Percentiles rank a stretch among this genome's conserved stretches.
phyloP scores from a whole-genome alignment of 208 protist genomes.

The Perkinsela sp. region DNA sequence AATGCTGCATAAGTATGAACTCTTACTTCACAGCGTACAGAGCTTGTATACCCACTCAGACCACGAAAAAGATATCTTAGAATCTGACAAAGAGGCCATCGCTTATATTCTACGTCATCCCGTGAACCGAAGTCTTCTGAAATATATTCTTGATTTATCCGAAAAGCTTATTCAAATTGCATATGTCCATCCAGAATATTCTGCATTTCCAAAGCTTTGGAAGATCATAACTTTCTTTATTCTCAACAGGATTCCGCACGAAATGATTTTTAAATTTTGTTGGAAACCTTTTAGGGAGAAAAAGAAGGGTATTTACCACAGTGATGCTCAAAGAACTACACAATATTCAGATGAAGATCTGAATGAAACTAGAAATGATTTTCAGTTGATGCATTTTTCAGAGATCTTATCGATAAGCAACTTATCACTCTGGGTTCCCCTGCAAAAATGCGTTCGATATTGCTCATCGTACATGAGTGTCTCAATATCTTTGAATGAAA shows the following conservation, averaged over 20 bases:
- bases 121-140: not conserved
- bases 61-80: not conserved
- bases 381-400: too few species aligned
- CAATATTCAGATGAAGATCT: too few species aligned
- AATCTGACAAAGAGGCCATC: not conserved
- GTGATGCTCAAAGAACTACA: too few species aligned
- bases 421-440: not conserved
- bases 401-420: too few species aligned
- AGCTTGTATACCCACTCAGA: not conserved
- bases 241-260: not conserved
- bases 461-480: not conserved
- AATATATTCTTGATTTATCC: not conserved
- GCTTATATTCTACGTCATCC: not conserved
- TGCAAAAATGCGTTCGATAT: not conserved
- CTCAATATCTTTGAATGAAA: too few species aligned
- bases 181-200: not conserved
- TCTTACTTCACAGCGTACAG: not conserved
- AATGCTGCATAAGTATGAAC: not conserved
- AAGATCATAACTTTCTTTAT: not conserved
- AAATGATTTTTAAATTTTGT: not conserved
- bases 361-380: too few species aligned
- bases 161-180: not conserved
- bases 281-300: not conserved
- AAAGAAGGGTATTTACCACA: not conserved
- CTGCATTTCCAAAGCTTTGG: not conserved